Percentiles rank a stretch among this genome's conserved stretches.
These are phyloP conservation scores for Phylloporus sp. DNA, from an alignment of 1,284 basidiomycete genomes.

Conservation along the genomic window DNA sequence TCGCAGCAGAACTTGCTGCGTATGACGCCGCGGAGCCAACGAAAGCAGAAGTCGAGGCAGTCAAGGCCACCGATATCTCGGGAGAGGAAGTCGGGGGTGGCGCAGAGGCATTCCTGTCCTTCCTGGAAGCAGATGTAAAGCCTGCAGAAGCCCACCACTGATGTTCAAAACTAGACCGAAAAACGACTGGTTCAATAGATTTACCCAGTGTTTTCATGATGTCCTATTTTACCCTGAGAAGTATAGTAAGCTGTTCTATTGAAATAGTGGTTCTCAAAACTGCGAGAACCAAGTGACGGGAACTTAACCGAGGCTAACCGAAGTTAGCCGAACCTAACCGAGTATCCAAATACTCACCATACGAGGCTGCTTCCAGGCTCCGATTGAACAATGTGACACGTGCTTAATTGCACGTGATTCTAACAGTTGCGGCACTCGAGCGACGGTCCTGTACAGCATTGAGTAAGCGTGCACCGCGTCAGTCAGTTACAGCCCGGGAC, in stretches of 20 bases:
- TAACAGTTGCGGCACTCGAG: too few relatives aligned
- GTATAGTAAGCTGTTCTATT: not conserved
- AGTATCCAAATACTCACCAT: too few relatives aligned
- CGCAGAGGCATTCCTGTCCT: slow-evolving; percentile 62
- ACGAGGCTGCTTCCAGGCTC: too few relatives aligned
- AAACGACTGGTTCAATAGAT: slow-evolving; percentile 23
- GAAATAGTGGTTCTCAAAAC: not conserved
- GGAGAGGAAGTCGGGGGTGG: slow-evolving; percentile 46
- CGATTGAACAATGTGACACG: too few relatives aligned
- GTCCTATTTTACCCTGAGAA: not conserved
- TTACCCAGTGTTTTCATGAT: not conserved
- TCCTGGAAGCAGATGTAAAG: slow-evolving; percentile 63
- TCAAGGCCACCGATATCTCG: slow-evolving; percentile 32
- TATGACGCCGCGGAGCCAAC: slow-evolving; percentile 81
- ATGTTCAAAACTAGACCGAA: slow-evolving; percentile 22
- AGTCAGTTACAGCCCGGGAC: too few relatives aligned
- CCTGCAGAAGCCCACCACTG: slow-evolving; percentile 58
- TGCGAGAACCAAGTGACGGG: too few relatives aligned
- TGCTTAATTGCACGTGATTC: too few relatives aligned
- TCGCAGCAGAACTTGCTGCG: slow-evolving; percentile 80
- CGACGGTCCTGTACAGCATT: too few relatives aligned
- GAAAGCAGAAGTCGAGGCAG: slow-evolving; percentile 43
- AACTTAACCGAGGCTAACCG: too few relatives aligned
- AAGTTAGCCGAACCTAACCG: too few relatives aligned
- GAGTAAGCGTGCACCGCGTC: too few relatives aligned